phyloP scores from a whole-genome alignment of 2,329 filamentous ascomycete genomes.

The Penicillium griseofulvum region DNA sequence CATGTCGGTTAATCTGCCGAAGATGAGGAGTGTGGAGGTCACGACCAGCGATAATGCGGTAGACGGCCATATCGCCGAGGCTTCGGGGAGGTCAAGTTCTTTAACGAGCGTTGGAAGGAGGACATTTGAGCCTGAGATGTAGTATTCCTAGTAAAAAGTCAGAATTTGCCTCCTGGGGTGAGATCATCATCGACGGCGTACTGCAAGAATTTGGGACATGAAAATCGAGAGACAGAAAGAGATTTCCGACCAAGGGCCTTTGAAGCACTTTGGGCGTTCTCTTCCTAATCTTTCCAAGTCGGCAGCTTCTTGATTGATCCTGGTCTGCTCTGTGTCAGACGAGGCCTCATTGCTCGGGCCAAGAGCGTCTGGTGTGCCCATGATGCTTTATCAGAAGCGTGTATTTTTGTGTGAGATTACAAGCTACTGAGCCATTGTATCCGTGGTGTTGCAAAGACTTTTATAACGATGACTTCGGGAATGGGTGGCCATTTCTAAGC shows the following conservation, averaged over 20 bases:
- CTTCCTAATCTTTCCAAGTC: constrained; percentile 61
- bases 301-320: constrained; percentile 7
- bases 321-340: not conserved
- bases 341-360: not conserved
- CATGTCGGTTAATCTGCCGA: constrained; percentile 60
- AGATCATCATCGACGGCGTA: constrained; percentile 30
- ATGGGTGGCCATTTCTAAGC: constrained; percentile 8
- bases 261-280: constrained; percentile 59
- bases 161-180: not conserved
- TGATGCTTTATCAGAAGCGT: not conserved
- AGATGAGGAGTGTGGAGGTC: constrained; percentile 51
- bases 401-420: not conserved
- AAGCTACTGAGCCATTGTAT: not conserved
- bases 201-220: constrained; percentile 62
- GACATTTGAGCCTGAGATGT: constrained; percentile 70
- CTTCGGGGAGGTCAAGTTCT: constrained; percentile 64
- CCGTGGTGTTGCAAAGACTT: not conserved
- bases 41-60: constrained; percentile 53
- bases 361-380: not conserved
- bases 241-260: constrained; percentile 54
- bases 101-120: constrained; percentile 64
- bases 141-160: constrained; percentile 59
- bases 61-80: constrained; percentile 57
- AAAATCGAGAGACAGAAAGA: constrained; percentile 63
- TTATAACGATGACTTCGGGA: not conserved